Percentiles rank a stretch among this genome's conserved stretches.
phyloP scores from a whole-genome alignment of 768 basidiomycete genomes.

The Solioccasus polychromus region DNA sequence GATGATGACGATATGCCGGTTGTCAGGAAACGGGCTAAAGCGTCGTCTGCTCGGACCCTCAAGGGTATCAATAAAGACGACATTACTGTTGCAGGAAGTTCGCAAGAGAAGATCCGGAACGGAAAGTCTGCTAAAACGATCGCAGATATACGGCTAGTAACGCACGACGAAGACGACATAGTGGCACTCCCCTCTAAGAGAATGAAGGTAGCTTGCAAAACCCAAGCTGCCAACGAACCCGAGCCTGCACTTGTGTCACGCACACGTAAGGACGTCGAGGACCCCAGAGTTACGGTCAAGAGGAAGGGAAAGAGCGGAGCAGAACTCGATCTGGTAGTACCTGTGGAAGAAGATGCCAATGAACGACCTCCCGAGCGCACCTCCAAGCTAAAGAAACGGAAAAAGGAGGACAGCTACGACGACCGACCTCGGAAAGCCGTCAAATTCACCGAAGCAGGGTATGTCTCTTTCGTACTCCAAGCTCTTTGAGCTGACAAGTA shows the following conservation, averaged over 20 bases:
- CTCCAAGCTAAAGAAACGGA: conserved; percentile 17
- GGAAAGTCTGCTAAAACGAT: not conserved
- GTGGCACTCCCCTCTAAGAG: conserved; percentile 13
- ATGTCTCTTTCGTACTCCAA: not conserved
- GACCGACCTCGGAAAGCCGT: conserved; percentile 23
- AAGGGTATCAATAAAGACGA: not conserved
- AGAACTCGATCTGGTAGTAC: not conserved
- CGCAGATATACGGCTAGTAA: conserved; percentile 4
- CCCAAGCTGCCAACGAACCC: not conserved
- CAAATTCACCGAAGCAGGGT: conserved; percentile 16
- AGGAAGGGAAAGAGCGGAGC: not conserved
- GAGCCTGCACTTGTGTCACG: not conserved
- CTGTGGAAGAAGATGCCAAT: not conserved
- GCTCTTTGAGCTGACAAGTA: not conserved
- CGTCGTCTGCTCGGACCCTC: not conserved
- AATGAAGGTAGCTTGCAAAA: conserved; percentile 6
- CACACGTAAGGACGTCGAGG: not conserved
- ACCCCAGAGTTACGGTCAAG: not conserved
- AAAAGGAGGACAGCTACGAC: conserved; percentile 20
- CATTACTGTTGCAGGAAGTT: not conserved
- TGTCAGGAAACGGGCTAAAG: not conserved
- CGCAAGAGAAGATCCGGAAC: not conserved
- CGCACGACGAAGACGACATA: not conserved
- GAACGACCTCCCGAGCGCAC: not conserved
- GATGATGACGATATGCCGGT: not conserved